Conservation (phyloP, 2,329 filamentous ascomycete species). For the Xylariales sp. region DNA sequence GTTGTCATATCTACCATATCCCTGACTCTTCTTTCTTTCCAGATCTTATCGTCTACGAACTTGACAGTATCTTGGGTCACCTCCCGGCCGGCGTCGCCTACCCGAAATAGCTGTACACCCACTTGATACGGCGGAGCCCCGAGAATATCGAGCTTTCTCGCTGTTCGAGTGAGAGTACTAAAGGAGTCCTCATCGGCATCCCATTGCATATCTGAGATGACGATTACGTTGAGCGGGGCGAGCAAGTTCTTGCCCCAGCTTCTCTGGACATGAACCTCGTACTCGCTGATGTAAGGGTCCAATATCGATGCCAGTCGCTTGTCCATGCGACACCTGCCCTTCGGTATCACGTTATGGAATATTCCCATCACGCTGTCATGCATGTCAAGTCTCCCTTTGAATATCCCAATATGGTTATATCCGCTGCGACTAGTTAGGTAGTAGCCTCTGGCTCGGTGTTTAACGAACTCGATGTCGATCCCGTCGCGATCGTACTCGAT, state of each 20-base stretch:
- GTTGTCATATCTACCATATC: conserved; percentile 82
- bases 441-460: conserved; percentile 56
- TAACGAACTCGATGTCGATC: conserved; percentile 79
- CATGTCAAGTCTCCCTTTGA: conserved; percentile 38
- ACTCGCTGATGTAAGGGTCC: conserved; percentile 38
- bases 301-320: conserved; percentile 39
- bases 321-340: conserved; percentile 40
- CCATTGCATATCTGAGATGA: conserved; percentile 77
- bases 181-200: conserved; percentile 65
- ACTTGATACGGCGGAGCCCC: conserved; percentile 74
- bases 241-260: conserved; percentile 21
- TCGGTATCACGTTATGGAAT: conserved; percentile 41
- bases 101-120: conserved; percentile 81
- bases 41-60: conserved; percentile 71
- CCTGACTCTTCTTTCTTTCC: conserved; percentile 61
- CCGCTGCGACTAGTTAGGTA: conserved; percentile 33
- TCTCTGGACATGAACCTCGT: conserved; percentile 6
- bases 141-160: conserved; percentile 69
- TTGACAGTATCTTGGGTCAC: conserved; percentile 60
- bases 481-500: conserved; percentile 74
- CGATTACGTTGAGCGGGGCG: conserved; percentile 78
- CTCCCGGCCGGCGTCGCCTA: conserved; percentile 68
- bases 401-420: conserved; percentile 44
- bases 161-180: conserved; percentile 57
- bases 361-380: conserved; percentile 48